These are phyloP conservation scores for Scedosporium dehoogii DNA, from an alignment of 2,329 filamentous ascomycete species.

Conservation along the genomic window DNA sequence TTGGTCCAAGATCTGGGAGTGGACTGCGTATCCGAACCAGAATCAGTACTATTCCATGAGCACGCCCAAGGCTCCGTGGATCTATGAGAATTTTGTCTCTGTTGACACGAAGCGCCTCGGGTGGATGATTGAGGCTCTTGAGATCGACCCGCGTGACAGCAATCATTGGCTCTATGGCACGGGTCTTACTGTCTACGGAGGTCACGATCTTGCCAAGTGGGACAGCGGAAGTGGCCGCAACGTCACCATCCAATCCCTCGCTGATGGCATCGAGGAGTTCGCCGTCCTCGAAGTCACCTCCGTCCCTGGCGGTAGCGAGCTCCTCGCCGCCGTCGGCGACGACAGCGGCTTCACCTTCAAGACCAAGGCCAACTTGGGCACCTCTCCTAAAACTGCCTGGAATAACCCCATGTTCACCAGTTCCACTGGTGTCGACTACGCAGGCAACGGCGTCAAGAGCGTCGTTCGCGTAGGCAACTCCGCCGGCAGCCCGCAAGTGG, in stretches of 20 bases:
- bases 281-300: slow-evolving; percentile 38
- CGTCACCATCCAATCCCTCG: slow-evolving; percentile 38
- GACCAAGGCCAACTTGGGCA: slow-evolving; percentile 24
- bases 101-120: slow-evolving; percentile 40
- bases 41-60: slow-evolving; percentile 36
- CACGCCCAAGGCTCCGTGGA: slow-evolving; percentile 41
- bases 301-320: slow-evolving; percentile 37
- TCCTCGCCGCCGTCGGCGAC: slow-evolving; percentile 41
- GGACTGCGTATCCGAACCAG: slow-evolving; percentile 32
- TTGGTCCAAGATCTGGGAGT: slow-evolving; percentile 45
- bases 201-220: slow-evolving; percentile 46
- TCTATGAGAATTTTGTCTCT: slow-evolving; percentile 37
- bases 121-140: slow-evolving; percentile 51
- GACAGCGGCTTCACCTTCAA: slow-evolving; percentile 41
- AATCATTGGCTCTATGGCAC: slow-evolving; percentile 54
- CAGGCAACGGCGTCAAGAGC: slow-evolving; percentile 32
- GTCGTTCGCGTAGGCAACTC: slow-evolving; percentile 41
- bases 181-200: slow-evolving; percentile 42
- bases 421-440: slow-evolving; percentile 36
- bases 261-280: slow-evolving; percentile 45
- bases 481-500: slow-evolving; percentile 31
- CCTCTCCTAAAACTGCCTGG: slow-evolving; percentile 33
- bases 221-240: slow-evolving; percentile 30
- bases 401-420: slow-evolving; percentile 35
- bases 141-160: slow-evolving; percentile 48